Evolutionary conservation across 2,329 filamentous ascomycete genomes (phyloP).

Genomic region (Ciborinia camelliae): DNA sequence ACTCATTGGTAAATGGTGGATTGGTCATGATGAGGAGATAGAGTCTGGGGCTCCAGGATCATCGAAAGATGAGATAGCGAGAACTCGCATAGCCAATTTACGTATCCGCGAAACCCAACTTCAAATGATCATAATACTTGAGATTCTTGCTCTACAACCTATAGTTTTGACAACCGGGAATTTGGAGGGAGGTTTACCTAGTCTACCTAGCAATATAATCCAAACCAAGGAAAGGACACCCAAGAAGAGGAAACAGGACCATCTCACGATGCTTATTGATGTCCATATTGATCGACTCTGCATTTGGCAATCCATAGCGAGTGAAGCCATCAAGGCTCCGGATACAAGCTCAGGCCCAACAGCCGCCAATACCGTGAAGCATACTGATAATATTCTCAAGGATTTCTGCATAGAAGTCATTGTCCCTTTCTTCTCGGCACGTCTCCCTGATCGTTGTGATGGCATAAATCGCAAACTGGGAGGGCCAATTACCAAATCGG

Average conservation of each 20-base stretch:
- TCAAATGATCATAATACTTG: constrained; percentile 75
- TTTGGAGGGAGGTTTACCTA: constrained; percentile 34
- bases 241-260: constrained; percentile 45
- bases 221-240: constrained; percentile 28
- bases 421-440: constrained; percentile 74
- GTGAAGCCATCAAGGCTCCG: constrained; percentile 48
- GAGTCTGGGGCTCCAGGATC: constrained; percentile 44
- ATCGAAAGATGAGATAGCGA: constrained; percentile 51
- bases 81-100: constrained; percentile 60
- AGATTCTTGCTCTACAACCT: constrained; percentile 68
- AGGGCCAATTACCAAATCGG: constrained; percentile 62
- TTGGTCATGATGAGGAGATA: constrained; percentile 52
- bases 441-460: constrained; percentile 68
- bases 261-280: constrained; percentile 64
- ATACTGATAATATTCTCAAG: constrained; percentile 57
- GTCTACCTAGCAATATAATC: constrained; percentile 31
- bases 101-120: constrained; percentile 74
- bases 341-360: constrained; percentile 38
- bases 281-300: constrained; percentile 73
- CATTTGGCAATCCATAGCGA: constrained; percentile 77
- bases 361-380: constrained; percentile 24
- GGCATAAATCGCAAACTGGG: constrained; percentile 73
- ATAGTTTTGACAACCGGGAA: constrained; percentile 41
- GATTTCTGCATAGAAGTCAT: constrained; percentile 81
- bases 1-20: constrained; percentile 69